Evolutionary conservation across 306 rosid genomes (phyloP), one percentile per base, ranked within the genome.

Genomic region (Inga laurina): DNA sequence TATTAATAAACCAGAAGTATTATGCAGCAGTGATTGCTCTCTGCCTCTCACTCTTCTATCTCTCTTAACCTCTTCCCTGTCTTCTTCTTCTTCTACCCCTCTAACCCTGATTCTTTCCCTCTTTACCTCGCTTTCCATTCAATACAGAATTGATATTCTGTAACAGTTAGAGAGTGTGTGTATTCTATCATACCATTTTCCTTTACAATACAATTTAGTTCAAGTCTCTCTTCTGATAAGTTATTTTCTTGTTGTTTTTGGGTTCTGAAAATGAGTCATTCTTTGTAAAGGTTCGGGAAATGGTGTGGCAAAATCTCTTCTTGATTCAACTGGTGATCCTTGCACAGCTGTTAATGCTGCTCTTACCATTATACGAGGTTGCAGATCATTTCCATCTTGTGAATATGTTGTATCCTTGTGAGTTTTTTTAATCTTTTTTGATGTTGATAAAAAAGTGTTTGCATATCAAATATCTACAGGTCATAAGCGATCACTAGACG

Each of bases 251-350:
- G 11, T 54, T 43, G 49, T 54, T 76, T 13, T 62, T 56, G 3
- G 27, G 62, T 62, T 30, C 18, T 62, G 8, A 15, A 88, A 76
- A 35, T 19, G 70, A 54, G 44, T 78, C 21, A 46, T 84, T 74
- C 44, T 41, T 34, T 27, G 14, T 56, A 39, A 72, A 92, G 98
- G 98, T 85, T 90, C 94, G 0, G 94, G 94, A 80, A 93, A 90
- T 88, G 98, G 97, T 75, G 89, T 93, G 98, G 97, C 86, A 52
- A 93, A 90, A 84, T 93, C 97, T 79, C 93, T 93, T 87, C 88
- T 89, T 15, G 93, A 93, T 82, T 84, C 87, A 57, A 87, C 74
- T 76, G 91, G 92, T 49, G 85, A 87, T 45, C 92, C 92, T 21
- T 92, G 94, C 76, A 70, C 85, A 71, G 91, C 79, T 27, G 32